A percentile compares a stretch with the other conserved stretches of the same genome.
These are phyloP conservation scores for Solanum aculeatissimum DNA, from an alignment of 305 asterid genomes.

Conservation along the genomic window DNA sequence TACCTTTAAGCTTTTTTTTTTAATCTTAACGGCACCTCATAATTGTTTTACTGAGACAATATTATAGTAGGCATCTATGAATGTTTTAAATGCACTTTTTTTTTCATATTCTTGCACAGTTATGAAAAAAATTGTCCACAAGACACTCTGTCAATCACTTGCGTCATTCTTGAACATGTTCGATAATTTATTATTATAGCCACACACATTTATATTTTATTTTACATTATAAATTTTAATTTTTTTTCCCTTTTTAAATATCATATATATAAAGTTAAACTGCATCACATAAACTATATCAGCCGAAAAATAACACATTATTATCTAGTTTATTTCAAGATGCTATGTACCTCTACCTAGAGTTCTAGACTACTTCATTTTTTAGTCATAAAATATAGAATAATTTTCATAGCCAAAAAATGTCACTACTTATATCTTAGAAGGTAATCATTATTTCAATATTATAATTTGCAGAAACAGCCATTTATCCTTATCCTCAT, in stretches of 20 bases:
- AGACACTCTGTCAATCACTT: not conserved
- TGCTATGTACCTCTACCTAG: not conserved
- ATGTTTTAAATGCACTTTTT: not conserved
- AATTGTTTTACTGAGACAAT: not conserved
- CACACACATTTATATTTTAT: not conserved
- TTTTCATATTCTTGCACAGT: not conserved
- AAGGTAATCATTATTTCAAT: not conserved
- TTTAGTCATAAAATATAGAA: not conserved
- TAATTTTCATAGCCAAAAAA: not conserved
- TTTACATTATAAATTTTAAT: not conserved
- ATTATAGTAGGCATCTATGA: not conserved
- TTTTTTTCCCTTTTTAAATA: not conserved
- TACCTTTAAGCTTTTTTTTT: not conserved
- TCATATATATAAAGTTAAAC: rapidly evolving
- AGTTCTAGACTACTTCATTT: not conserved
- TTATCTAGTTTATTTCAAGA: not conserved
- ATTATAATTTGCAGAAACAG: not conserved
- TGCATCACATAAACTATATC: rapidly evolving
- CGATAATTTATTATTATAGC: not conserved
- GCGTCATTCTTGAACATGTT: not conserved
- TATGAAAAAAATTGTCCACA: not conserved
- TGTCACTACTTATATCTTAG: not conserved
- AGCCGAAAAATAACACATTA: not conserved
- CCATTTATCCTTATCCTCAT: not conserved
- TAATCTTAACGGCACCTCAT: not conserved